phyloP scores from a whole-genome alignment of 1,139 yeast genomes.

The Hyphopichia pseudoburtonii region DNA sequence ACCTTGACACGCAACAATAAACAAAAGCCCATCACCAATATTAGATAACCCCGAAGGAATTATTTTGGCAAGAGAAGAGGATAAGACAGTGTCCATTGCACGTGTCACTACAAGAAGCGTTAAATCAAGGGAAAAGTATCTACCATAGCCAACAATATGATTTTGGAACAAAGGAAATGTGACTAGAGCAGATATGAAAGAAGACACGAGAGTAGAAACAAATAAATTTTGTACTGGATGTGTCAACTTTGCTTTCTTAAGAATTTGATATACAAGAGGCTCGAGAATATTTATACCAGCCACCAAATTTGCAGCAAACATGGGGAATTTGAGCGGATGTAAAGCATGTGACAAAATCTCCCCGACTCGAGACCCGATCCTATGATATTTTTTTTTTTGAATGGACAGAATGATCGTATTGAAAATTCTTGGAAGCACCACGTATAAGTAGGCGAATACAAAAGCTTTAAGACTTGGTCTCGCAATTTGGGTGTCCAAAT shows the following conservation, averaged over 20 bases:
- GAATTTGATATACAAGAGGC: conserved; percentile 22
- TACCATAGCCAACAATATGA: conserved; percentile 28
- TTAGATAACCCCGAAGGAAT: conserved; percentile 14
- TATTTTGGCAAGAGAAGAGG: conserved; percentile 21
- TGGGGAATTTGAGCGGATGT: conserved; percentile 32
- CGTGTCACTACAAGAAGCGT: conserved; percentile 37
- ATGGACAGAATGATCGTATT: conserved; percentile 18
- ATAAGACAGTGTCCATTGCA: conserved; percentile 34
- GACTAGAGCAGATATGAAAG: conserved; percentile 26
- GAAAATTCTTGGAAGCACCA: conserved; percentile 29
- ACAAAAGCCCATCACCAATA: conserved; percentile 30
- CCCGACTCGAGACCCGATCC: conserved; percentile 14
- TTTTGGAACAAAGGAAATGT: conserved; percentile 32
- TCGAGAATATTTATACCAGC: conserved; percentile 35
- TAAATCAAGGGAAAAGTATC: conserved; percentile 33
- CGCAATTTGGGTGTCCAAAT: conserved; percentile 14
- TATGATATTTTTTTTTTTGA: conserved; percentile 16
- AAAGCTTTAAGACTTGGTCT: conserved; percentile 32
- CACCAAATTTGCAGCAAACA: conserved; percentile 29
- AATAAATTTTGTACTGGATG: conserved; percentile 22
- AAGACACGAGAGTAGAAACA: conserved; percentile 28
- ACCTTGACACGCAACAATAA: conserved; percentile 26
- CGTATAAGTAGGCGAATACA: conserved; percentile 34
- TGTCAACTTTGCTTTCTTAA: conserved; percentile 12
- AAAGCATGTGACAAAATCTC: conserved; percentile 21